Base-by-base conservation (phyloP, 2,329 filamentous ascomycete species). In the Cladosporium sp. region DNA sequence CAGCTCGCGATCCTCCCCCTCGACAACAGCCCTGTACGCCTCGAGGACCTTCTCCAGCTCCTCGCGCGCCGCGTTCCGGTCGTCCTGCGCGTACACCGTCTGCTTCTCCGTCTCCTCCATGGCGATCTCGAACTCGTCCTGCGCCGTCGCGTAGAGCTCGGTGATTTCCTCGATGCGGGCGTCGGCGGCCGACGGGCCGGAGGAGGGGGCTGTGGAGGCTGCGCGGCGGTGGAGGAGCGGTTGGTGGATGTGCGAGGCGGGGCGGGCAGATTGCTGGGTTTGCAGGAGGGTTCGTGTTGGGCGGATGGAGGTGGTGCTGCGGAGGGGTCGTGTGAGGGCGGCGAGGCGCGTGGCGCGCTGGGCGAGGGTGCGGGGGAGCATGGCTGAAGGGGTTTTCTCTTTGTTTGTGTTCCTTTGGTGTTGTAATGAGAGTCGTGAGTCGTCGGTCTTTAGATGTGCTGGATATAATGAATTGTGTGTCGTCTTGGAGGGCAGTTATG, bases 81-180 rank as follows among this genome's bases (percentile, higher is more conserved):
- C 78, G 22, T 77, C 77, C 14, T 74, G 70, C 2, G 79, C 79
- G 63, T 81, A 81, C 32, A 79, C 74, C 9, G 76, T 77, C 53
- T 75, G 74, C 66, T 77, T 79, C 57, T 75, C 70, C 14, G 74
- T 77, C 60, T 77, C 75, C 55, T 79, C 76, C 51, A 70, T 68
- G 31, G 75, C 76, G 32, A 77, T 77, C 52, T 79, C 75, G 59
- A 77, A 77, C 63, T 70, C 68, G 49, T 70, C 68, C 53, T 64
- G 65, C 6, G 68, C 68, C n/a, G 67, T 69, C 14, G 65, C 62
- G 55, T 66, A 72, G 34, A 71, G 61, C 53, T 72, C 70, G n/a
- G 67, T 68, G 46, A 72, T 69, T 41, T 71, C 68, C 38, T 72
- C 70, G 51, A 72, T 70, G 42, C 65, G 67, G 50, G 67, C 65